phyloP scores from a whole-genome alignment of 106 monocot genomes.

The Acorus calamus region DNA sequence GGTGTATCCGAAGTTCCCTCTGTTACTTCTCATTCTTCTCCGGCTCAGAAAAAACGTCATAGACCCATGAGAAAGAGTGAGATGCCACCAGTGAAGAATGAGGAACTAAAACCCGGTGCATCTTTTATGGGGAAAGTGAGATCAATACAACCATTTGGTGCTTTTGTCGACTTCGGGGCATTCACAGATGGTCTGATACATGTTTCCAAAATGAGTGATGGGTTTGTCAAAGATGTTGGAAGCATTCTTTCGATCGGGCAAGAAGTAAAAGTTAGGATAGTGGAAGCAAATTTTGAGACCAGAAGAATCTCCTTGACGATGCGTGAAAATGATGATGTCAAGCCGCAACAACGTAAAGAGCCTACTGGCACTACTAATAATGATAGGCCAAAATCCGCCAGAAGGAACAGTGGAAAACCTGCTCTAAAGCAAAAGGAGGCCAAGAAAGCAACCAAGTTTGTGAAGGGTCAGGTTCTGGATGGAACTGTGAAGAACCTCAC shows the following conservation, averaged over 20 bases:
- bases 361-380: conserved; percentile 17
- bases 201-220: conserved; percentile 79
- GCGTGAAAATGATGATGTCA: conserved; percentile 47
- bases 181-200: conserved; percentile 90
- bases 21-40: conserved; percentile 1
- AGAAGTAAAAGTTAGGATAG: conserved; percentile 69
- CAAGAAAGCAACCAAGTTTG: conserved; percentile 41
- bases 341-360: conserved; percentile 29
- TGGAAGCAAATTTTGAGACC: conserved; percentile 72
- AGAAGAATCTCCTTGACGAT: conserved; percentile 81
- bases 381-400: conserved; percentile 38
- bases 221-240: conserved; percentile 73
- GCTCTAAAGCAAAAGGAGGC: conserved; percentile 25
- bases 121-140: conserved; percentile 87
- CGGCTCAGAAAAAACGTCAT: conserved; percentile 19
- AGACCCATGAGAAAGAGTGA: conserved; percentile 58
- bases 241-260: conserved; percentile 68
- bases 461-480: conserved; percentile 45
- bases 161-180: conserved; percentile 87
- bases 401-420: conserved; percentile 31
- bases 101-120: conserved; percentile 71
- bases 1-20: conserved; percentile 16
- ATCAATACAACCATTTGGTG: conserved; percentile 90
- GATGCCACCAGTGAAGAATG: conserved; percentile 77
- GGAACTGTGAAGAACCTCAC: conserved; percentile 72